Percentiles rank a stretch among this genome's conserved stretches.
These are phyloP conservation scores for Boechera stricta DNA, from an alignment of 345 rosid genomes.

Conservation along the genomic window DNA sequence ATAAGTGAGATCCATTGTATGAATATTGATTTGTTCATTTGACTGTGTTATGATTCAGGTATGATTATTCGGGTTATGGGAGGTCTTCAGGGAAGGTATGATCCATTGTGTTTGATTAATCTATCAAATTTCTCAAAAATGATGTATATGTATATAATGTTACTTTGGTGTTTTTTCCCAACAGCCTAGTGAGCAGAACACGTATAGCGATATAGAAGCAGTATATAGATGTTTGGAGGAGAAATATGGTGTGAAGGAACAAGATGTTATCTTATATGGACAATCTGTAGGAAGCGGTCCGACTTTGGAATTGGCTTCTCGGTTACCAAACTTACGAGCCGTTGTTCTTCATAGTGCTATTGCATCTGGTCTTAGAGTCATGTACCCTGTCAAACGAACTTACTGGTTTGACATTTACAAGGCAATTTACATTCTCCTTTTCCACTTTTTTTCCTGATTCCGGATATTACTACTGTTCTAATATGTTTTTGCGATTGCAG, in stretches of 20 bases:
- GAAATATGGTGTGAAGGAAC: slow-evolving; percentile 77
- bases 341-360: slow-evolving; percentile 97
- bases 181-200: slow-evolving; percentile 93
- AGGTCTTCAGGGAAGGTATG: slow-evolving; percentile 86
- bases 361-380: slow-evolving; percentile 85
- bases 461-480: slow-evolving; percentile 11
- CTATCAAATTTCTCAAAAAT: background rate
- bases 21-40: slow-evolving; percentile 4
- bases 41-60: slow-evolving; percentile 48
- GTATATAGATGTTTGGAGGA: slow-evolving; percentile 83
- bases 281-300: slow-evolving; percentile 98
- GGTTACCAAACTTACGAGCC: slow-evolving; percentile 72
- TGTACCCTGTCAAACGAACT: slow-evolving; percentile 88
- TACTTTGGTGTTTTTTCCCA: slow-evolving; percentile 20
- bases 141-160: background rate
- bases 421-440: slow-evolving; percentile 45
- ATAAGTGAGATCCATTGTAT: background rate
- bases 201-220: slow-evolving; percentile 85
- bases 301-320: slow-evolving; percentile 80
- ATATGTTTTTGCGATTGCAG: slow-evolving; percentile 54
- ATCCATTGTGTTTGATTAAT: slow-evolving; percentile 1
- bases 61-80: slow-evolving; percentile 95
- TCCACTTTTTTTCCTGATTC: background rate
- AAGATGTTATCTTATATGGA: slow-evolving; percentile 86
- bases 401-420: slow-evolving; percentile 98